Evolutionary conservation across 306 rosid species (phyloP).

Genomic region (Inga leiocalycina): DNA sequence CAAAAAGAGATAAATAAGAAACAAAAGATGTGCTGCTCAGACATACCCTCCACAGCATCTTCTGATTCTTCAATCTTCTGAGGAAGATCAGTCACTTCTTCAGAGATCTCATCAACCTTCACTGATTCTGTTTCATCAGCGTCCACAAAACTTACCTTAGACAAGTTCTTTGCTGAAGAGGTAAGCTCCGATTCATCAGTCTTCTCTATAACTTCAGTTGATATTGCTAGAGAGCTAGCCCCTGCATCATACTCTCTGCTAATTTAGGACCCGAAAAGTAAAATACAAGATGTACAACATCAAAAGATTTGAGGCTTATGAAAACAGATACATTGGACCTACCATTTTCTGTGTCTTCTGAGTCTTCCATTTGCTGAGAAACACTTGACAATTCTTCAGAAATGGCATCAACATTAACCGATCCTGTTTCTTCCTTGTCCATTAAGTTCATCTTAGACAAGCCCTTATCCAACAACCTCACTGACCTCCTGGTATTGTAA

Average conservation of each 20-base stretch:
- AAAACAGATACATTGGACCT: conserved; percentile 5
- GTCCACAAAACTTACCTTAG: conserved; percentile 48
- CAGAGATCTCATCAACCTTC: conserved; percentile 43
- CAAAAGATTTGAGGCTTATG: not conserved
- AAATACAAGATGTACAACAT: not conserved
- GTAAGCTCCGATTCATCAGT: conserved; percentile 15
- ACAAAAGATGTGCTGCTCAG: not conserved
- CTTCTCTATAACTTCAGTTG: conserved; percentile 37
- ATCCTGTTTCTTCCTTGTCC: conserved; percentile 38
- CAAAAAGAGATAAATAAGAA: not conserved
- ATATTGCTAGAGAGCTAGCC: conserved; percentile 10
- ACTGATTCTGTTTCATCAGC: conserved; percentile 23
- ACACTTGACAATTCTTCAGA: conserved; percentile 43
- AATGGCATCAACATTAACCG: conserved; percentile 34
- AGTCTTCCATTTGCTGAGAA: conserved; percentile 29
- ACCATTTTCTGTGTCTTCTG: conserved; percentile 41
- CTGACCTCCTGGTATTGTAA: conserved; percentile 74
- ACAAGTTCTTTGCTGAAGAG: conserved; percentile 49
- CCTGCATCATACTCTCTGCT: conserved; percentile 39
- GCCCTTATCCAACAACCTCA: conserved; percentile 62
- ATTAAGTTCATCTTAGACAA: conserved; percentile 53
- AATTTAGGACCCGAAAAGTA: not conserved
- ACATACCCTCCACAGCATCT: conserved; percentile 41
- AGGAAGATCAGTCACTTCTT: conserved; percentile 34
- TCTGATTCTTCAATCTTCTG: conserved; percentile 31